Conservation (phyloP, 768 basidiomycete species). For the Amanita exitialis region DNA sequence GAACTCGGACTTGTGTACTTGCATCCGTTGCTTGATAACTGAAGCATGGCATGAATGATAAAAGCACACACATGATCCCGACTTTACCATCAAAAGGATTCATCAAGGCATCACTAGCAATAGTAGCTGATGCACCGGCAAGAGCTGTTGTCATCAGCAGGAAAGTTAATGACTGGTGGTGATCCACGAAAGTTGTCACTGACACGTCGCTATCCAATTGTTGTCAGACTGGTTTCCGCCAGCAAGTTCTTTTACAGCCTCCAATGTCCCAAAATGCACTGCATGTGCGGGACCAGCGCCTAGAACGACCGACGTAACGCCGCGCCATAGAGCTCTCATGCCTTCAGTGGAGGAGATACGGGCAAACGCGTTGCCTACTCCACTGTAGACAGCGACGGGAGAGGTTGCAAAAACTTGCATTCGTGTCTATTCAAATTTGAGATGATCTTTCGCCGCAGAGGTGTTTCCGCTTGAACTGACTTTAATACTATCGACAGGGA, state of each 20-base stretch:
- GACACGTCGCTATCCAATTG: slow-evolving; percentile 85
- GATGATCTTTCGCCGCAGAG: not conserved
- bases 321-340: slow-evolving; percentile 84
- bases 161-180: not conserved
- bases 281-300: slow-evolving; percentile 98
- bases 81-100: slow-evolving; percentile 95
- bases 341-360: slow-evolving; percentile 95
- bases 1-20: slow-evolving; percentile 89
- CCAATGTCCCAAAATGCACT: slow-evolving; percentile 93
- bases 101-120: slow-evolving; percentile 95
- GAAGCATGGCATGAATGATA: slow-evolving; percentile 11
- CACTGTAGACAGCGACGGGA: slow-evolving; percentile 78
- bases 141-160: slow-evolving; percentile 40
- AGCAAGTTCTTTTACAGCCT: slow-evolving; percentile 86
- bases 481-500: slow-evolving; percentile 97
- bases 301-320: slow-evolving; percentile 90
- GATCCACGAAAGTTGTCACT: slow-evolving; percentile 19
- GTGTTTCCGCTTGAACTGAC: slow-evolving; percentile 30
- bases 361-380: slow-evolving; percentile 83
- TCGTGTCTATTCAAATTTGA: slow-evolving; percentile 57
- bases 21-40: slow-evolving; percentile 99
- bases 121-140: slow-evolving; percentile 91
- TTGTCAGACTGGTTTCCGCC: slow-evolving; percentile 78
- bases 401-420: slow-evolving; percentile 96
- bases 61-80: not conserved